Conservation (phyloP, 495 filamentous ascomycete genomes). For the Extremus antarcticus region DNA sequence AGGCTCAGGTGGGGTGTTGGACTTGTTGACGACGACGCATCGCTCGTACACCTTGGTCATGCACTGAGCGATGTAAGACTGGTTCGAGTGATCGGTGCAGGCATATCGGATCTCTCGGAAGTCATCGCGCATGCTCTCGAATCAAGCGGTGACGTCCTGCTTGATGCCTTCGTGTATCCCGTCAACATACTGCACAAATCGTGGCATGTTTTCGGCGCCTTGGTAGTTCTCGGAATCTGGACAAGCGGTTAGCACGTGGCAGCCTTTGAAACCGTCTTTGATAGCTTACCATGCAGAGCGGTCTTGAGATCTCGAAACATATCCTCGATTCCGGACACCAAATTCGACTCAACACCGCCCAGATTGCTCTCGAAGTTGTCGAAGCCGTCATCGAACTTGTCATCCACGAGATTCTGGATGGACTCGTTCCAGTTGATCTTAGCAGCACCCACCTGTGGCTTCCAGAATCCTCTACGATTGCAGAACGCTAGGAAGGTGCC, state of each 20-base stretch:
- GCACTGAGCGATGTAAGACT: neutral
- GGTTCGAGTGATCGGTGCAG: neutral
- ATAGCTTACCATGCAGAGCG: neutral
- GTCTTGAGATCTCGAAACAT: neutral
- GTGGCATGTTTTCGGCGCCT: neutral
- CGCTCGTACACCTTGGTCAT: neutral
- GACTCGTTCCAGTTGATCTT: neutral
- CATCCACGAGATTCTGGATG: neutral
- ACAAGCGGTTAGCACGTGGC: neutral
- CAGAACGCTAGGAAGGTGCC: slow-evolving; percentile 4
- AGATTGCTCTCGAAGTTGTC: neutral
- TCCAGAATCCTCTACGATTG: neutral
- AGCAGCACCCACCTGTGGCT: neutral
- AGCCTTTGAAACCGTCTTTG: neutral
- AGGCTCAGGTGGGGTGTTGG: neutral
- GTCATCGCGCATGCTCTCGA: neutral
- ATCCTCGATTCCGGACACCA: neutral
- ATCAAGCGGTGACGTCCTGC: neutral
- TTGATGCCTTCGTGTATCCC: neutral
- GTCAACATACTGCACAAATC: neutral
- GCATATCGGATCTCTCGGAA: neutral
- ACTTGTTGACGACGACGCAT: neutral
- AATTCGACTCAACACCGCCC: neutral
- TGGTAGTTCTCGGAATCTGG: neutral
- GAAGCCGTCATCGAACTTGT: neutral